These are phyloP conservation scores for Hanseniaspora clermontiae DNA, from an alignment of 805 yeast genomes.

Conservation along the genomic window DNA sequence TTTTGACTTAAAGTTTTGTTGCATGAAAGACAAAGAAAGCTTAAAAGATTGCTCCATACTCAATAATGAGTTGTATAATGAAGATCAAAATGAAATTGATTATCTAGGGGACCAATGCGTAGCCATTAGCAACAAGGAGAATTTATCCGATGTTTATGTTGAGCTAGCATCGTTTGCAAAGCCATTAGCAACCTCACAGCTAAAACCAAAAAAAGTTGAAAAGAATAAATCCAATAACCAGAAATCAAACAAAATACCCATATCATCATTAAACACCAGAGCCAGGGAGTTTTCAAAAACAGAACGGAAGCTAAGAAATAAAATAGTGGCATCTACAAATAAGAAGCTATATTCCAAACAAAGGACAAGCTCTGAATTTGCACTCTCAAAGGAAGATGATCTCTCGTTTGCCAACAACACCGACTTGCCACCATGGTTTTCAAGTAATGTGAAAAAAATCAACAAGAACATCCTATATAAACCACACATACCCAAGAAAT, in stretches of 20 bases:
- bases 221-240: neutral
- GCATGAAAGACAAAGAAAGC: neutral
- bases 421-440: slow-evolving; percentile 13
- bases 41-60: slow-evolving; percentile 5
- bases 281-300: slow-evolving; percentile 2
- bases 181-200: neutral
- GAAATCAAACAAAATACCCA: neutral
- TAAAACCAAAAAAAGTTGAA: neutral
- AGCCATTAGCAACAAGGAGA: neutral
- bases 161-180: slow-evolving; percentile 1
- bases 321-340: slow-evolving; percentile 1
- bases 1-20: slow-evolving; percentile 7
- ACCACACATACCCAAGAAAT: neutral
- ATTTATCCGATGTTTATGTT: neutral
- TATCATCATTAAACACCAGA: neutral
- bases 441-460: neutral
- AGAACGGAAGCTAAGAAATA: slow-evolving; percentile 1
- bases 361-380: too few species aligned
- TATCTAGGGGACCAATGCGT: neutral
- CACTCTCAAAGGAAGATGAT: neutral
- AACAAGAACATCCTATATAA: neutral
- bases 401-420: slow-evolving; percentile 4
- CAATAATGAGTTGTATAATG: neutral
- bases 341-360: neutral
- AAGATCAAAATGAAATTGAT: neutral